Base-by-base conservation (phyloP, 2,329 filamentous ascomycete species). In the Neonectria ditissima region DNA sequence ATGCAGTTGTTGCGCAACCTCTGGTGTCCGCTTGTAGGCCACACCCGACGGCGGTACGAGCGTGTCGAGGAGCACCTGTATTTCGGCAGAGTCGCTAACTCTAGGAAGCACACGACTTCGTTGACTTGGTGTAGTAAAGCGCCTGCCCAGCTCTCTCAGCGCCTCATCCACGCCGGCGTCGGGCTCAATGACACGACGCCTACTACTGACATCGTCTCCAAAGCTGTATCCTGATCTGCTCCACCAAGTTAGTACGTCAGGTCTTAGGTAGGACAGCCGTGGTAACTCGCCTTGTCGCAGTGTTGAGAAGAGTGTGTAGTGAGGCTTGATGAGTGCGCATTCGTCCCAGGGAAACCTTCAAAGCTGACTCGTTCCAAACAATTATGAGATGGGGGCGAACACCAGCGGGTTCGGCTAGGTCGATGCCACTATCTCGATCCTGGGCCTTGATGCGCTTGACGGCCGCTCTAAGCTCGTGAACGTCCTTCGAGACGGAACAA, bases 81-180 rank as follows among this genome's bases (percentile, higher is more conserved):
- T 74, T 24, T 74, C 70, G 9, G 72, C 60, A 34, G 72, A 74
- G 52, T 74, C 72, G 18, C 72, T 74, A 14, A 74, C 72, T 66
- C 72, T 65, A 10, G 72, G 72, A 14, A 74, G 55, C 24, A 74
- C 69, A 13, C 65, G 60, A 22, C 62, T 66, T 18, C 55, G 65
- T 32, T 74, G 72, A 48, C 65, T 69, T n/a, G 72, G 69, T 10
- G 66, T 53, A 8, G 66, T 70, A 45, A 74, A 67, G 41, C 68
- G 73, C 54, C 70, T 63, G 24, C 72, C 69, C 9, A 74, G 64
- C 30, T 65, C 66, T 39, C 72, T 68, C 18, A 74, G 53, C 34
- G 72, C 72, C 51, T 72, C 69, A 20, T 74, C 72, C 32, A 74
- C 63, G 20, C 59, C 57, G 45, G 69, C 63, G 39, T 74, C 72